A percentile compares a stretch with the other conserved stretches of the same genome.
These are phyloP conservation scores for Boletus semigastroideus DNA, from an alignment of 1,284 basidiomycete genomes.

Conservation along the genomic window DNA sequence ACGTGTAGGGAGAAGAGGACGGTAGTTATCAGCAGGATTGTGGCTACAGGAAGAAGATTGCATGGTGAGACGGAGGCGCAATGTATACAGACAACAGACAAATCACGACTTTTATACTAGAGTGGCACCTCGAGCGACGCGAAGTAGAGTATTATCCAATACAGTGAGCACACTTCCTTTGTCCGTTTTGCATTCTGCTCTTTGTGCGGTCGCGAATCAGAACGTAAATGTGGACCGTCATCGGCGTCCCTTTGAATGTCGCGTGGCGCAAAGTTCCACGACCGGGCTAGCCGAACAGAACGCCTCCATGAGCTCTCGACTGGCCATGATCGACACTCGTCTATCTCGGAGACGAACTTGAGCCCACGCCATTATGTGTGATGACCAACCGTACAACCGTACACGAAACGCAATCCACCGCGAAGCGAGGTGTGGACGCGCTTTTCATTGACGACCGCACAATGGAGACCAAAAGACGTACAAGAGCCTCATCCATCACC, in stretches of 20 bases:
- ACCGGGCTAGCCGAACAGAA: neutral
- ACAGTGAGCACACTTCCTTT: constrained; percentile 11
- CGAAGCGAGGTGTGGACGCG: constrained; percentile 1
- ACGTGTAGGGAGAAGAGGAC: neutral
- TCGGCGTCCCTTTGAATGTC: constrained; percentile 7
- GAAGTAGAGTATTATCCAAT: neutral
- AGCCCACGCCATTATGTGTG: too few relatives aligned
- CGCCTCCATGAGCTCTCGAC: neutral
- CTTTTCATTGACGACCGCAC: constrained; percentile 8
- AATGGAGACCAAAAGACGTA: neutral
- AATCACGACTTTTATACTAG: constrained; percentile 13
- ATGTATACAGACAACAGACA: too few relatives aligned
- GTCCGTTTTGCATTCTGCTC: constrained; percentile 6
- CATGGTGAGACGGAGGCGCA: too few relatives aligned
- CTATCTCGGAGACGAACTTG: neutral
- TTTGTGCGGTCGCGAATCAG: constrained; percentile 14
- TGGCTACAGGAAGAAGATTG: neutral
- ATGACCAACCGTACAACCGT: neutral
- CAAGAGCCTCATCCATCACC: constrained; percentile 6
- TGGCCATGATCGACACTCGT: neutral
- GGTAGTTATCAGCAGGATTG: neutral
- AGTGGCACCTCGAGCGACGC: constrained; percentile 10
- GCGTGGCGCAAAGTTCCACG: neutral
- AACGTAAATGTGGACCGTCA: neutral
- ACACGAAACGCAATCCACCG: neutral